These are phyloP conservation scores for Trifolium fragiferum DNA, from an alignment of 306 rosid species.

Conservation along the genomic window DNA sequence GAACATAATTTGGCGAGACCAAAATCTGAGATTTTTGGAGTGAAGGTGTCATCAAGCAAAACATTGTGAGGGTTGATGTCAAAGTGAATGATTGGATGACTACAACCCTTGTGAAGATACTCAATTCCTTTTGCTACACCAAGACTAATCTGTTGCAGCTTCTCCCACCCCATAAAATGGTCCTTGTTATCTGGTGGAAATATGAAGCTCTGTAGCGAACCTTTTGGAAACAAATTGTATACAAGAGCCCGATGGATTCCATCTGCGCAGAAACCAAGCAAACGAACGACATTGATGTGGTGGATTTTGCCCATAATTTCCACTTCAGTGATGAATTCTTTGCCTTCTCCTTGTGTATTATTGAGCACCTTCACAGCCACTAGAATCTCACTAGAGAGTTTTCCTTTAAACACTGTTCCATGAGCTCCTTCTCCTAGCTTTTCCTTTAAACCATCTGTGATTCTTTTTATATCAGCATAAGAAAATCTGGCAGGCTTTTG, in stretches of 20 bases:
- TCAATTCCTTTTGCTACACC: slow-evolving; percentile 10
- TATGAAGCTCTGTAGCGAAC: neutral
- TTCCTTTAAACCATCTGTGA: slow-evolving; percentile 1
- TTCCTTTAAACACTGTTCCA: neutral
- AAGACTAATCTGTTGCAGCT: neutral
- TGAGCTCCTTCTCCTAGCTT: slow-evolving; percentile 23
- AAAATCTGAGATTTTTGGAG: neutral
- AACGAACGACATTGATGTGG: slow-evolving; percentile 8
- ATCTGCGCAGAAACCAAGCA: neutral
- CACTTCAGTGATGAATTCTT: slow-evolving; percentile 18
- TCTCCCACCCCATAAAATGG: neutral
- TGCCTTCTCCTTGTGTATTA: neutral
- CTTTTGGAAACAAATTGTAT: slow-evolving; percentile 1
- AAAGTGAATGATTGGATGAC: neutral
- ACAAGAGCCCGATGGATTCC: slow-evolving; percentile 11
- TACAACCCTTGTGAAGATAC: slow-evolving; percentile 11
- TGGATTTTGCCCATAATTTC: slow-evolving; percentile 24
- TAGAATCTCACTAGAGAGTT: neutral
- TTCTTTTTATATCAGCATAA: neutral
- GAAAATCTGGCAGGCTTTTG: slow-evolving; percentile 6
- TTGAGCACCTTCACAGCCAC: slow-evolving; percentile 8
- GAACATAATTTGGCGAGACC: neutral
- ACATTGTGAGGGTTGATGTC: neutral
- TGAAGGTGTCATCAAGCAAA: neutral
- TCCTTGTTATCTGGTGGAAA: neutral